Conservation (phyloP, 2,329 filamentous ascomycete genomes). For the Ophiostoma perfectum region DNA sequence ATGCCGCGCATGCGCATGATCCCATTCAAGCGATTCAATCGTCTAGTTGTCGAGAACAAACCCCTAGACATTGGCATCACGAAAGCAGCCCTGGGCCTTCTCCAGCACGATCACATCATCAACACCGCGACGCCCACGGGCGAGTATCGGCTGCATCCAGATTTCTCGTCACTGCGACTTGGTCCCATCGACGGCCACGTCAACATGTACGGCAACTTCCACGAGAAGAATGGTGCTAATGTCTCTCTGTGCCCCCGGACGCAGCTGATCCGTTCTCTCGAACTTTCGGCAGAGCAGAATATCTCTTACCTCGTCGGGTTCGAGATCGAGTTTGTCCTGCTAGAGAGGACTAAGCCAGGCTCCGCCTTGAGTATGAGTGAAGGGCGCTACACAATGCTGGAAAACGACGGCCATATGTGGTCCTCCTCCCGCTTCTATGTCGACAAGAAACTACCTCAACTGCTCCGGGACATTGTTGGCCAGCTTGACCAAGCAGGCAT, state of each 20-base stretch:
- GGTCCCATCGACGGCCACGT: constrained; percentile 58
- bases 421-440: constrained; percentile 59
- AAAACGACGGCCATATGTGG: constrained; percentile 65
- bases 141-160: constrained; percentile 61
- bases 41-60: constrained; percentile 42
- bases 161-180: constrained; percentile 55
- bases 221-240: constrained; percentile 47
- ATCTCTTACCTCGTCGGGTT: constrained; percentile 66
- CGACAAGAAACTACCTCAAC: constrained; percentile 48
- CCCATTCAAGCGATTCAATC: constrained; percentile 53
- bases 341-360: constrained; percentile 42
- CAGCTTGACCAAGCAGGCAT: constrained; percentile 58
- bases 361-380: constrained; percentile 19
- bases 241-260: constrained; percentile 60
- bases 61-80: constrained; percentile 54
- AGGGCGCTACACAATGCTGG: constrained; percentile 38
- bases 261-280: constrained; percentile 51
- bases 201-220: constrained; percentile 63
- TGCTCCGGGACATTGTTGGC: constrained; percentile 61
- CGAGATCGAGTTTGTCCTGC: constrained; percentile 73
- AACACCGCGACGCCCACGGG: constrained; percentile 53
- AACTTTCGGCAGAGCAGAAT: constrained; percentile 45
- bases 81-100: constrained; percentile 57
- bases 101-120: constrained; percentile 60
- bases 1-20: constrained; percentile 62